Conservation (phyloP, 2,329 filamentous ascomycete species). For the Xylaria sp. region DNA sequence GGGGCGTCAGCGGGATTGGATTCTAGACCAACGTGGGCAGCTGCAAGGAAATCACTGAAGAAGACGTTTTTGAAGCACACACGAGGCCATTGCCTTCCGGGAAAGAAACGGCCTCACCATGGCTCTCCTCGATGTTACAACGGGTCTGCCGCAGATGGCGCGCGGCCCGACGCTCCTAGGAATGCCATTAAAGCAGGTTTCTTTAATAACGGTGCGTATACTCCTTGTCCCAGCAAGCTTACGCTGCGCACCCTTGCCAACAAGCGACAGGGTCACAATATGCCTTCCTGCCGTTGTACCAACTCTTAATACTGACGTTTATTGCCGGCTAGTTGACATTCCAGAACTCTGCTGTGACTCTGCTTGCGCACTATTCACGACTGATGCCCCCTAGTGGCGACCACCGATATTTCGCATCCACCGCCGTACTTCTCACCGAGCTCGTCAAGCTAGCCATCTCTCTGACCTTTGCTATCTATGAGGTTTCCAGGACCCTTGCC, state of each 20-base stretch:
- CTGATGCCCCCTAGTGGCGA: conserved; percentile 86
- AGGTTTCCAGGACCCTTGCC: conserved; percentile 77
- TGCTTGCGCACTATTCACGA: conserved; percentile 92
- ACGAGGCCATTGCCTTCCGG: not conserved
- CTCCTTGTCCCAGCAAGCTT: not conserved
- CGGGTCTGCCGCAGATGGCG: conserved; percentile 43
- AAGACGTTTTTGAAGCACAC: not conserved
- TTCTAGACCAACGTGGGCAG: not conserved
- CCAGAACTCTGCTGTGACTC: conserved; percentile 79
- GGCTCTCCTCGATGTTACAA: conserved; percentile 49
- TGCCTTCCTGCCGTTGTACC: not conserved
- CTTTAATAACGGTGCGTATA: conserved; percentile 64
- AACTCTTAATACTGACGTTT: conserved; percentile 13
- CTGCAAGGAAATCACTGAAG: not conserved
- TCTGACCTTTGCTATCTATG: conserved; percentile 84
- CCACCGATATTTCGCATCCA: conserved; percentile 90
- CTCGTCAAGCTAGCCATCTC: conserved; percentile 88
- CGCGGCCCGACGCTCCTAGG: conserved; percentile 58
- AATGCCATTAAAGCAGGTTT: conserved; percentile 71
- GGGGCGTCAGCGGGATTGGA: not conserved
- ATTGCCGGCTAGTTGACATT: conserved; percentile 68
- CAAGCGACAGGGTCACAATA: not conserved
- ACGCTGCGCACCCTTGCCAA: not conserved
- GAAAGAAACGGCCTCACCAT: conserved; percentile 39
- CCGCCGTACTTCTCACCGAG: conserved; percentile 92